Conservation (phyloP, 2,329 filamentous ascomycete genomes). For the Hypoxylon sp. region DNA sequence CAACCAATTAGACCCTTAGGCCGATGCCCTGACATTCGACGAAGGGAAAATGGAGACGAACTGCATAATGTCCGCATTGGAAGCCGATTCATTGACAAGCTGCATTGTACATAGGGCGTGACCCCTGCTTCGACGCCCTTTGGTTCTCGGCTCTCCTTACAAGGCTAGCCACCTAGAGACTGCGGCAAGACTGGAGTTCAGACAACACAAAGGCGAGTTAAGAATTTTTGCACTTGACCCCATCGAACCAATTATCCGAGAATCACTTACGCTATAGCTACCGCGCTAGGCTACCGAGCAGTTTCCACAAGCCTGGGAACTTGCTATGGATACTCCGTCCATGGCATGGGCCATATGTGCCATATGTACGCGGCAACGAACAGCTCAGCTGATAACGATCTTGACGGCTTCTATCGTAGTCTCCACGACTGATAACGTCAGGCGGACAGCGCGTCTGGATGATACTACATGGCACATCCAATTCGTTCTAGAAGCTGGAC, state of each 20-base stretch:
- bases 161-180: slow-evolving; percentile 4
- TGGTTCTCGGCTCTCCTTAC: slow-evolving; percentile 13
- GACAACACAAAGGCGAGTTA: slow-evolving; percentile 18
- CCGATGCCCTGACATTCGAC: neutral
- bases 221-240: slow-evolving; percentile 33
- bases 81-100: slow-evolving; percentile 31
- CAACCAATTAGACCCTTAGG: slow-evolving; percentile 1
- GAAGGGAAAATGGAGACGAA: slow-evolving; percentile 5
- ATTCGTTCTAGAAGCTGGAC: slow-evolving; percentile 26
- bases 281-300: slow-evolving; percentile 2
- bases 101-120: slow-evolving; percentile 40
- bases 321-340: slow-evolving; percentile 16
- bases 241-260: slow-evolving; percentile 23
- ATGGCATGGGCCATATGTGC: neutral
- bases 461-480: slow-evolving; percentile 19
- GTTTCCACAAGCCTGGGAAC: slow-evolving; percentile 31
- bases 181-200: neutral
- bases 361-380: neutral
- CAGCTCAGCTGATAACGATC: neutral
- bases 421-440: slow-evolving; percentile 32
- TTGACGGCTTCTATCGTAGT: slow-evolving; percentile 6
- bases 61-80: slow-evolving; percentile 9
- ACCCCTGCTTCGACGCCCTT: slow-evolving; percentile 20
- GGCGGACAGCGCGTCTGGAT: slow-evolving; percentile 32
- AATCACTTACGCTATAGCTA: slow-evolving; percentile 18